Evolutionary conservation across 2,329 filamentous ascomycete genomes (phyloP).

Genomic region (Phialemonium atrogriseum): DNA sequence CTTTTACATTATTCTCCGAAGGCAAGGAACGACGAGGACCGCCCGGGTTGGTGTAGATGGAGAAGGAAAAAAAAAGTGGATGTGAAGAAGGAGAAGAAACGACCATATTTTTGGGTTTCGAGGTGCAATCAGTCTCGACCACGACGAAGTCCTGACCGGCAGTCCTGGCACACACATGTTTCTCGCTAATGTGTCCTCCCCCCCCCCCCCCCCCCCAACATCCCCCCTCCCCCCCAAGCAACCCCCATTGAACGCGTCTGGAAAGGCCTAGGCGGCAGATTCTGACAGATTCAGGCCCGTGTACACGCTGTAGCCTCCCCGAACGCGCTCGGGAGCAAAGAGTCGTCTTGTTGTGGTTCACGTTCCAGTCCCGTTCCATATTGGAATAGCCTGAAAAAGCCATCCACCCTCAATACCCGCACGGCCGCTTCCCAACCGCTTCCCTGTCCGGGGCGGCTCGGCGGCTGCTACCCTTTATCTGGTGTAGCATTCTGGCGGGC

Average conservation of each 20-base stretch:
- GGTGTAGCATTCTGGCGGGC: no score
- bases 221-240: no score
- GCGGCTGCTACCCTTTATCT: no score
- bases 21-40: slow-evolving; percentile 3
- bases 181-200: background rate
- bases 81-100: slow-evolving; percentile 7
- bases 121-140: background rate
- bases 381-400: slow-evolving; percentile 13
- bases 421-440: background rate
- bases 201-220: background rate
- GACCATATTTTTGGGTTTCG: slow-evolving; percentile 6
- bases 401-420: background rate
- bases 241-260: no score
- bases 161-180: background rate
- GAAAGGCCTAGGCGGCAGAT: slow-evolving; percentile 4
- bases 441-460: no score
- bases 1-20: slow-evolving; percentile 12
- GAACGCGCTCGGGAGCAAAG: background rate
- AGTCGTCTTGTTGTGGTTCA: background rate
- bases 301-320: background rate
- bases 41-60: slow-evolving; percentile 2
- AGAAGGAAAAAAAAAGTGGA: slow-evolving; percentile 3
- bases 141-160: background rate
- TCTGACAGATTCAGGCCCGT: background rate
- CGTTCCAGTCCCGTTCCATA: slow-evolving; percentile 18